phyloP scores from a whole-genome alignment of 2,329 filamentous ascomycete species.

The Xylaria sp. region DNA sequence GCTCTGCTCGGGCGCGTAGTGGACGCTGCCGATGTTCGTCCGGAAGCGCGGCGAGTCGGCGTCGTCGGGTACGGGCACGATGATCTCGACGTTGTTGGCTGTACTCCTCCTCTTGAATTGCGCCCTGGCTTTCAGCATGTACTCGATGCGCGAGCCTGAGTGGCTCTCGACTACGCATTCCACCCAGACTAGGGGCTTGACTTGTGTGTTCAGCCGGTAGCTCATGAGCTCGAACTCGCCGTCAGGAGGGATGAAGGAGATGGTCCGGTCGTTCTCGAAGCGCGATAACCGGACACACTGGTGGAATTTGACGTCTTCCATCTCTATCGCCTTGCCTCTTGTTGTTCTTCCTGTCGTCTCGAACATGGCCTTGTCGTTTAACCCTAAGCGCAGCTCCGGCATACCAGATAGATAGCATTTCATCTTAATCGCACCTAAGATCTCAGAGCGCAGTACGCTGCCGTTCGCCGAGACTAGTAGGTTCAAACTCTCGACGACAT shows the following conservation, averaged over 20 bases:
- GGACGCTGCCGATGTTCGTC: constrained; percentile 95
- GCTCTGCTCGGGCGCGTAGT: constrained; percentile 96
- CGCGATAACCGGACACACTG: constrained; percentile 94
- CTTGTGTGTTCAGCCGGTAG: constrained; percentile 96
- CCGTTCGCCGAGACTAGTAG: constrained; percentile 92
- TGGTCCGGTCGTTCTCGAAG: constrained; percentile 98
- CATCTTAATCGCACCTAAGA: constrained; percentile 97
- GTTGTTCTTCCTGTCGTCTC: constrained; percentile 95
- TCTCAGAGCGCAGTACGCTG: constrained; percentile 94
- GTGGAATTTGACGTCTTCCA: constrained; percentile 99
- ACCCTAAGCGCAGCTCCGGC: constrained; percentile 89
- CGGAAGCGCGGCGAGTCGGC: constrained; percentile 95
- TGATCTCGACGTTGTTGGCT: constrained; percentile 98
- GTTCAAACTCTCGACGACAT: constrained; percentile 96
- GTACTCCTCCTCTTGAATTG: constrained; percentile 98
- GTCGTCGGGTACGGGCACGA: constrained; percentile 95
- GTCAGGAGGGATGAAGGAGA: constrained; percentile 97
- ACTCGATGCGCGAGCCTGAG: constrained; percentile 93
- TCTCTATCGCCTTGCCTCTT: constrained; percentile 95
- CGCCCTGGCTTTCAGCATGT: constrained; percentile 97
- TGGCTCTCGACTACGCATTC: constrained; percentile 97
- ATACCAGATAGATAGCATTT: constrained; percentile 99
- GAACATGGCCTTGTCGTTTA: constrained; percentile 99
- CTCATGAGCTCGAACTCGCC: constrained; percentile 99
- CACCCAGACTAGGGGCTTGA: constrained; percentile 98